phyloP scores from a whole-genome alignment of 1,284 basidiomycete genomes.

The Austroboletus novae-zelandiae region DNA sequence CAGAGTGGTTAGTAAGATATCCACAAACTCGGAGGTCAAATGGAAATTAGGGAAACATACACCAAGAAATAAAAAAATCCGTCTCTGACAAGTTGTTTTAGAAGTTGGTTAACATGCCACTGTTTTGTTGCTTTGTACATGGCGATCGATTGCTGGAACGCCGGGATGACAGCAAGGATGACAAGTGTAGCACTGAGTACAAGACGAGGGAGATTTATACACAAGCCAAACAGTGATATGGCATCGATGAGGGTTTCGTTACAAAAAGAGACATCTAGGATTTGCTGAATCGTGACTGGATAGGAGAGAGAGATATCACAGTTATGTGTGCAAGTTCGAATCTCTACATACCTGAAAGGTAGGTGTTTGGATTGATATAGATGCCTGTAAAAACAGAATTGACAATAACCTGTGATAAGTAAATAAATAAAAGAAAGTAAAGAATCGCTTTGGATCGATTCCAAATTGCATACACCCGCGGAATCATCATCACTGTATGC shows the following conservation, averaged over 20 bases:
- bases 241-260: no score
- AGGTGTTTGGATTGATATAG: no score
- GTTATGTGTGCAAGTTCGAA: neutral
- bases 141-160: neutral
- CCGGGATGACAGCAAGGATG: neutral
- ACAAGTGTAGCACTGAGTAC: neutral
- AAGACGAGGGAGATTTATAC: neutral
- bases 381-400: neutral
- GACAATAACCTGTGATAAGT: neutral
- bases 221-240: neutral
- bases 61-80: neutral
- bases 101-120: neutral
- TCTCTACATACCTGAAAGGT: neutral
- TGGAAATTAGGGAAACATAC: neutral
- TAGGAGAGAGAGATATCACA: no score
- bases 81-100: neutral
- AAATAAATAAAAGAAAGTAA: neutral
- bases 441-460: neutral
- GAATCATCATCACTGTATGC: neutral
- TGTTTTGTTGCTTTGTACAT: neutral
- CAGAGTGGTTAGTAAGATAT: neutral
- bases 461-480: neutral
- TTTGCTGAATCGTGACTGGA: neutral
- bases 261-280: neutral
- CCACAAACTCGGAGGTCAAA: neutral